phyloP scores from a whole-genome alignment of 2,329 filamentous ascomycete species.

The Fusarium caatingaense region DNA sequence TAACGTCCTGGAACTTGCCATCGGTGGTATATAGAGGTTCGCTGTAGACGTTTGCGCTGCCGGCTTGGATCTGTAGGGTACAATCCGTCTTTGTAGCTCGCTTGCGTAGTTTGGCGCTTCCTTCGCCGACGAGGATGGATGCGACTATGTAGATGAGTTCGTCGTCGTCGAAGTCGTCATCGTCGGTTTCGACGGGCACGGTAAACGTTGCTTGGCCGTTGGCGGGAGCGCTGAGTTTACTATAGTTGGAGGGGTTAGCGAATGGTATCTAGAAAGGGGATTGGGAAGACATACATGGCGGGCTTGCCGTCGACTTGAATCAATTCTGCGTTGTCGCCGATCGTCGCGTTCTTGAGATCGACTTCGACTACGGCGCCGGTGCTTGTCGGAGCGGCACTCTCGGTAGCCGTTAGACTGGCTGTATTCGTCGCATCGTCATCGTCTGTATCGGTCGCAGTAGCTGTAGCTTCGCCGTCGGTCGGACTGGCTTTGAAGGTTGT shows the following conservation, averaged over 20 bases:
- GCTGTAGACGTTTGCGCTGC: constrained; percentile 27
- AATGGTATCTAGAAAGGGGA: background rate
- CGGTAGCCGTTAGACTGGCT: constrained; percentile 10
- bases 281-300: constrained; percentile 14
- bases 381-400: constrained; percentile 23
- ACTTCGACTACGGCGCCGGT: constrained; percentile 13
- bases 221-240: constrained; percentile 27
- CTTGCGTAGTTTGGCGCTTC: constrained; percentile 27
- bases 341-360: constrained; percentile 28
- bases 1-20: constrained; percentile 29
- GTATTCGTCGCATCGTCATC: constrained; percentile 5
- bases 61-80: constrained; percentile 24
- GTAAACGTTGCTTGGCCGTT: constrained; percentile 29
- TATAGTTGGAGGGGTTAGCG: background rate
- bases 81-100: constrained; percentile 28
- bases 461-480: constrained; percentile 12
- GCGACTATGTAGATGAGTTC: constrained; percentile 32
- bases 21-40: constrained; percentile 28
- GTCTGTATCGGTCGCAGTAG: constrained; percentile 6
- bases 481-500: constrained; percentile 14
- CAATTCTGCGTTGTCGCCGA: constrained; percentile 30
- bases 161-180: constrained; percentile 12
- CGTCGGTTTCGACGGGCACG: constrained; percentile 13
- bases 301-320: constrained; percentile 29
- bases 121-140: constrained; percentile 29